Conservation (phyloP, 495 filamentous ascomycete species). For the Cenococcum geophilum region DNA sequence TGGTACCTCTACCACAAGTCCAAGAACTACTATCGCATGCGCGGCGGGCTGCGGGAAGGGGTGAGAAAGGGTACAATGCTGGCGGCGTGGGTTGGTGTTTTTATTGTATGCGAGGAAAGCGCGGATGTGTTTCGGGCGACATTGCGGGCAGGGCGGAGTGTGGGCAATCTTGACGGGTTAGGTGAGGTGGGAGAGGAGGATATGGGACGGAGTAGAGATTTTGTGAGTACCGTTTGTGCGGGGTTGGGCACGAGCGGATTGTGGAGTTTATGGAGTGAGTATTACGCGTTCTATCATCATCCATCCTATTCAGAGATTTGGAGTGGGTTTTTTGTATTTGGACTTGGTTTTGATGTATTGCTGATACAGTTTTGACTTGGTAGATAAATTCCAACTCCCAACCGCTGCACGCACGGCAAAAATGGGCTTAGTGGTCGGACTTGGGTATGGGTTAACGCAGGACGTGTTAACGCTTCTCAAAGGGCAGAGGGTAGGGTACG, state of each 20-base stretch:
- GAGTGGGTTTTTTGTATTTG: too few species aligned
- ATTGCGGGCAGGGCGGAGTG: conserved; percentile 25
- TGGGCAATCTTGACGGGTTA: conserved; percentile 24
- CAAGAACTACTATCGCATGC: conserved; percentile 80
- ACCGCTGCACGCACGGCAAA: conserved; percentile 81
- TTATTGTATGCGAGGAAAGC: conserved; percentile 74
- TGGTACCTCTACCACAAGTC: conserved; percentile 98
- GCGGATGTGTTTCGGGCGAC: conserved; percentile 55
- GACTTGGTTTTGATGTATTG: neutral
- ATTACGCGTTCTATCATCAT: neutral
- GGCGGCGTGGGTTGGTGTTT: conserved; percentile 56
- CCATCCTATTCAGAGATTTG: too few species aligned
- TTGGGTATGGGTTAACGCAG: conserved; percentile 74
- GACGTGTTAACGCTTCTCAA: conserved; percentile 58
- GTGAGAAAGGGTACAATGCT: conserved; percentile 67
- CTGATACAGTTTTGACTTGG: neutral
- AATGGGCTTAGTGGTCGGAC: conserved; percentile 67
- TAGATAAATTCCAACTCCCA: conserved; percentile 73
- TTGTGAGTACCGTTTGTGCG: conserved; percentile 69
- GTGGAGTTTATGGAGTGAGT: conserved; percentile 81
- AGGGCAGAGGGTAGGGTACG: conserved; percentile 64
- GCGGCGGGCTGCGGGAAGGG: conserved; percentile 71
- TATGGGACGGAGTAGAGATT: conserved; percentile 62
- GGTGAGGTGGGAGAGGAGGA: conserved; percentile 28
- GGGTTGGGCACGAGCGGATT: conserved; percentile 74